Percentiles rank a stretch among this genome's conserved stretches.
phyloP scores from a whole-genome alignment of 73 alveolate species.

The Paramecium sexaurelia region DNA sequence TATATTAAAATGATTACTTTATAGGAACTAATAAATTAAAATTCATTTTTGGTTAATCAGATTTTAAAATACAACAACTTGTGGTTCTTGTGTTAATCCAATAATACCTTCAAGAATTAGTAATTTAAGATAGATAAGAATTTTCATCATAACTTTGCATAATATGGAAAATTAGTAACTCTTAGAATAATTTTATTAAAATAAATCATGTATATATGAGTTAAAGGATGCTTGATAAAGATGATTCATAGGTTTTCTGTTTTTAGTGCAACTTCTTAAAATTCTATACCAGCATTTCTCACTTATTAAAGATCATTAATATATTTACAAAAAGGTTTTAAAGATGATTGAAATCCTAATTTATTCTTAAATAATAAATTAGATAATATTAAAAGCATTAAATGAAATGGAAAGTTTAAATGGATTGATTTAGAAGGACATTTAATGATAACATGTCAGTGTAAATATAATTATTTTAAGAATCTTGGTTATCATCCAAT shows the following conservation, averaged over 20 bases:
- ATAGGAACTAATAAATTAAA: background rate
- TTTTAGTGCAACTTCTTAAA: conserved; percentile 3
- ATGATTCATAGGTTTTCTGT: background rate
- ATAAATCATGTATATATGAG: too few relatives aligned
- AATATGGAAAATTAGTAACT: background rate
- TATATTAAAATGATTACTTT: background rate
- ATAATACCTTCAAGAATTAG: conserved; percentile 17
- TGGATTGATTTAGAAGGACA: conserved; percentile 5
- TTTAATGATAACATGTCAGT: conserved; percentile 1
- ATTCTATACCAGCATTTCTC: conserved; percentile 6
- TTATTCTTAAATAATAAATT: background rate
- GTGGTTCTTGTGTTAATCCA: conserved; percentile 45
- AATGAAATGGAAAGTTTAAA: conserved; percentile 5
- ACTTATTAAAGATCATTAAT: background rate
- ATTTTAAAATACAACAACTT: conserved; percentile 4
- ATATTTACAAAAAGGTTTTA: conserved; percentile 2
- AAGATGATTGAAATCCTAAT: conserved; percentile 29
- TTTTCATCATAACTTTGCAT: conserved; percentile 30
- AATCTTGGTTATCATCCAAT: background rate
- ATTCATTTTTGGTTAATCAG: conserved; percentile 40
- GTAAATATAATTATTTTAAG: background rate
- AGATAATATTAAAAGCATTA: conserved; percentile 13
- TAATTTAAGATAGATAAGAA: background rate
- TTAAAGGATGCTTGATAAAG: too few relatives aligned
- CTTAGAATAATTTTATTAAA: background rate